Base-by-base conservation (phyloP, 2,329 filamentous ascomycete species). In the Colletotrichum sublineola region DNA sequence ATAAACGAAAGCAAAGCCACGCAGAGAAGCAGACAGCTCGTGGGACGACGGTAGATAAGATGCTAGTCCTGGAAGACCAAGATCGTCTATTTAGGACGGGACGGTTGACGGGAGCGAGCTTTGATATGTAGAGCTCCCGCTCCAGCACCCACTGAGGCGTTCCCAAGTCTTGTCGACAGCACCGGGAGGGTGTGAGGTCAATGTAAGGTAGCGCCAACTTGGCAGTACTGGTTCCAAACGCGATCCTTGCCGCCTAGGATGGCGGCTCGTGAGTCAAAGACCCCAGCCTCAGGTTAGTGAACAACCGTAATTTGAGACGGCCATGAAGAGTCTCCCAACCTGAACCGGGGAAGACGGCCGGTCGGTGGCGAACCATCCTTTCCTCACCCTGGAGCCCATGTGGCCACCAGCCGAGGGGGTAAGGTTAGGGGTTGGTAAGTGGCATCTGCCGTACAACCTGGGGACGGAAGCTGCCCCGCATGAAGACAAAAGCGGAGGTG, bases 261-360 rank as follows among this genome's bases (percentile, higher is more conserved):
- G 44, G 33, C 33, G 36, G 14, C 50, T 20, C 56, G 20, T 18
- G 24, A 44, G 56, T 36, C 24, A 36, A 48, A 40, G 33, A 52
- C 55, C 63, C 62, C n/a, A 18, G 53, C n/a, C 67, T 64, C 67
- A 64, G 60, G 42, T 61, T 68, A 68, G 52, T 58, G 52, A 65
- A 52, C 40, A 68, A 68, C 67, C 50, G 50, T 68, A 57, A 58
- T 65, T 46, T 60, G 61, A 69, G 61, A 66, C 46, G 33, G 56
- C 40, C 36, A 60, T 52, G 53, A 66, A 46, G 62, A 58, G 29
- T 55, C 50, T 60, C 42, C 58, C 24, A 56, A 40, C 63, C 63
- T 42, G 64, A 56, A 48, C 63, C 68, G 48, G 64, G 63, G 46
- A 57, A 9, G 48, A 42, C 14, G 50, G 48, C 64, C 20, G 63